Conservation (phyloP, 2,329 filamentous ascomycete genomes). For the Sarocladiaceae sp. region DNA sequence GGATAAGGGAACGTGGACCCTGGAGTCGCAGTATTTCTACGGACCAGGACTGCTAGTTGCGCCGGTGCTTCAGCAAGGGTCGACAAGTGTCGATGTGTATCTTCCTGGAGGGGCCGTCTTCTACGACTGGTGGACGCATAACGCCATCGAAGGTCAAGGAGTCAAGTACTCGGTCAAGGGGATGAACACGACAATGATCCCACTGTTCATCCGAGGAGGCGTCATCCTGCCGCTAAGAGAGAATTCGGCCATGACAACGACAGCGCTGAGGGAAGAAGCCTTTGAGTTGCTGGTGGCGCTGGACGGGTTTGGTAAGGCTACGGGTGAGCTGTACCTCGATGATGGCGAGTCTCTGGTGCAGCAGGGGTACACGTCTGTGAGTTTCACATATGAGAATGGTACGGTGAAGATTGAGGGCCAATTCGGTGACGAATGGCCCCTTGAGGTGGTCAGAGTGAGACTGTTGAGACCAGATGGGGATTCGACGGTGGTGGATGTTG, state of each 20-base stretch:
- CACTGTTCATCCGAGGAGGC: conserved; percentile 62
- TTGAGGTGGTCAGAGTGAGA: conserved; percentile 42
- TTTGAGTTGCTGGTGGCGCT: conserved; percentile 69
- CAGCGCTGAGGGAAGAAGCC: conserved; percentile 53
- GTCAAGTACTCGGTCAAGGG: conserved; percentile 26
- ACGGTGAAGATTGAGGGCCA: conserved; percentile 43
- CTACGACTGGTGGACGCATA: conserved; percentile 47
- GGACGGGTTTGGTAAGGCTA: conserved; percentile 53
- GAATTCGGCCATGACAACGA: conserved; percentile 55
- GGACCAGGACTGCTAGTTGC: conserved; percentile 41
- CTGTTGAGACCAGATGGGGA: conserved; percentile 27
- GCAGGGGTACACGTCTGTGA: conserved; percentile 40
- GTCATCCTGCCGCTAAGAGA: conserved; percentile 56
- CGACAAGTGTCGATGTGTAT: conserved; percentile 39
- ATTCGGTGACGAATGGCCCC: conserved; percentile 44
- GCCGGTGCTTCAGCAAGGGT: conserved; percentile 39
- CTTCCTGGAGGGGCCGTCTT: conserved; percentile 40
- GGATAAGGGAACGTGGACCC: conserved; percentile 36
- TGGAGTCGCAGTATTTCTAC: conserved; percentile 46
- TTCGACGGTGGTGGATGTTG: conserved; percentile 19
- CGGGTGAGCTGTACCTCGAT: conserved; percentile 67
- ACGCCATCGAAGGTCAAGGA: conserved; percentile 33
- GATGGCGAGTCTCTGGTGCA: conserved; percentile 66
- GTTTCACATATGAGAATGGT: conserved; percentile 52
- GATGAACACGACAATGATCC: conserved; percentile 43